phyloP scores from a whole-genome alignment of 176 grass and related monocot genomes.

The Hordeum vulgare region DNA sequence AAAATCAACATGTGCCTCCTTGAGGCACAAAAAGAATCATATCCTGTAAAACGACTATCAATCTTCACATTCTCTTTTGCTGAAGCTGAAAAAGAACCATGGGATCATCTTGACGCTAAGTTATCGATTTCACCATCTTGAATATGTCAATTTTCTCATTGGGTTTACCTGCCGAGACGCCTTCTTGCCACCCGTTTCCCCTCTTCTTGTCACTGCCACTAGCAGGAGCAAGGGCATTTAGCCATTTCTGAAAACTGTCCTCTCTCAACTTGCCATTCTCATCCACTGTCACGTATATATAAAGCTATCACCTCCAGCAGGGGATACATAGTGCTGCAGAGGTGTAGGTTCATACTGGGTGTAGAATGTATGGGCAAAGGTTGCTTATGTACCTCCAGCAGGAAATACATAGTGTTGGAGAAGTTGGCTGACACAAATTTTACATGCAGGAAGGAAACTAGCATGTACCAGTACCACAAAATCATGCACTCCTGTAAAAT shows the following conservation, averaged over 20 bases:
- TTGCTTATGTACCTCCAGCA: constrained; percentile 77
- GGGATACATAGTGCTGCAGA: constrained; percentile 91
- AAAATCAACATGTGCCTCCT: no score
- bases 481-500: neutral
- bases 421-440: neutral
- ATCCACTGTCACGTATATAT: constrained; percentile 67
- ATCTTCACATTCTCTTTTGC: no score
- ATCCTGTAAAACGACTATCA: no score
- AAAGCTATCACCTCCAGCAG: constrained; percentile 80
- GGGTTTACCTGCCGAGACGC: no score
- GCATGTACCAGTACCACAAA: neutral
- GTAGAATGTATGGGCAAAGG: constrained; percentile 90
- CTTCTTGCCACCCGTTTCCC: constrained; percentile 11
- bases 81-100: no score
- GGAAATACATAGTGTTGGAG: neutral
- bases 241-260: constrained; percentile 85
- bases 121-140: no score
- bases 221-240: constrained; percentile 74
- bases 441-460: neutral
- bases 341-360: constrained; percentile 88
- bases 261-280: constrained; percentile 94
- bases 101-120: no score
- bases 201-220: constrained; percentile 50
- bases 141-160: no score
- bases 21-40: no score